Evolutionary conservation across 1,139 yeast genomes (phyloP).

Genomic region (Yarrowia galli): DNA sequence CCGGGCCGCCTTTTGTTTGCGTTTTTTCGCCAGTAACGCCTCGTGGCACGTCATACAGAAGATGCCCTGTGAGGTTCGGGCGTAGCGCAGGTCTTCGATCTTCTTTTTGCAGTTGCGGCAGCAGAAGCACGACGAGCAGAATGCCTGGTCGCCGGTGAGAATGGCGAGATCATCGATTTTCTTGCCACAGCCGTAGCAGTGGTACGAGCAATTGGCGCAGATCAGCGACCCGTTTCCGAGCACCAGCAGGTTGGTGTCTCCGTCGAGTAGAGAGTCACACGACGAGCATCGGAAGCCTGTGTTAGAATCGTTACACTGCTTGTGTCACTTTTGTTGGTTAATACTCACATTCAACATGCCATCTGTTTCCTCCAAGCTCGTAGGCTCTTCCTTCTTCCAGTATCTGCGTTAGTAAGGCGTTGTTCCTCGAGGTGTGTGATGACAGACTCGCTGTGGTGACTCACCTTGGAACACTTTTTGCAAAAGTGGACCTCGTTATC

Average conservation of each 20-base stretch:
- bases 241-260: slow-evolving; percentile 87
- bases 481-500: slow-evolving; percentile 49
- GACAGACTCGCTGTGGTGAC: slow-evolving; percentile 24
- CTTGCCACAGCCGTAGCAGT: slow-evolving; percentile 85
- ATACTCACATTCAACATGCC: slow-evolving; percentile 83
- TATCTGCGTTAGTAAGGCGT: slow-evolving; percentile 43
- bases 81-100: slow-evolving; percentile 89
- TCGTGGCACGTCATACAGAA: slow-evolving; percentile 96
- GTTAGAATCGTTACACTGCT: not conserved
- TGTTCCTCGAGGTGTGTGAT: no score
- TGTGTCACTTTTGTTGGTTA: slow-evolving; percentile 44
- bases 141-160: slow-evolving; percentile 91
- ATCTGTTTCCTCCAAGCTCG: slow-evolving; percentile 79
- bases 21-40: slow-evolving; percentile 71
- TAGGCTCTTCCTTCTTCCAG: slow-evolving; percentile 55
- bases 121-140: slow-evolving; percentile 88
- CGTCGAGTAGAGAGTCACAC: slow-evolving; percentile 78
- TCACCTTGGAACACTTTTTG: slow-evolving; percentile 50
- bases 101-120: slow-evolving; percentile 89
- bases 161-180: slow-evolving; percentile 97
- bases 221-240: slow-evolving; percentile 91
- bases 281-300: slow-evolving; percentile 77
- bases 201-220: slow-evolving; percentile 89
- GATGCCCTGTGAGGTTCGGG: slow-evolving; percentile 90
- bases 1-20: slow-evolving; percentile 42